phyloP scores from a whole-genome alignment of 2,329 filamentous ascomycete genomes.

The Spiromastix sp. region DNA sequence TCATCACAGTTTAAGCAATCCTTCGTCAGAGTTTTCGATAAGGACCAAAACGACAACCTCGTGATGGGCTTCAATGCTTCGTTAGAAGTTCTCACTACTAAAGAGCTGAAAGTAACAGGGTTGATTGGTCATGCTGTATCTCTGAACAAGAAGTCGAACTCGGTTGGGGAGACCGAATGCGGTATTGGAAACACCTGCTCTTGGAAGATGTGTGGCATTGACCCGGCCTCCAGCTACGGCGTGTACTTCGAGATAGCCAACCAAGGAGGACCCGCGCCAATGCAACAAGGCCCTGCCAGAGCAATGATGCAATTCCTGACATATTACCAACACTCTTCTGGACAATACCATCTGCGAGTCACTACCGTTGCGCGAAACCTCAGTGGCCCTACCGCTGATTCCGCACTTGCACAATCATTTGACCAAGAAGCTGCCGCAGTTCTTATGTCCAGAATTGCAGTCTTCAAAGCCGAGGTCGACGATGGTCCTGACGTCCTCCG shows the following conservation, averaged over 20 bases:
- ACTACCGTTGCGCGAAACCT: slow-evolving; percentile 87
- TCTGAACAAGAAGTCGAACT: slow-evolving; percentile 94
- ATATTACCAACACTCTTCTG: slow-evolving; percentile 95
- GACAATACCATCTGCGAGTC: slow-evolving; percentile 90
- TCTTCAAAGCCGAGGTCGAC: slow-evolving; percentile 97
- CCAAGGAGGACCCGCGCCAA: slow-evolving; percentile 74
- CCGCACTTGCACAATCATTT: slow-evolving; percentile 90
- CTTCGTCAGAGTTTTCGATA: slow-evolving; percentile 93
- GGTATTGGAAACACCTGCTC: slow-evolving; percentile 97
- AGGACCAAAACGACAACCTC: slow-evolving; percentile 87
- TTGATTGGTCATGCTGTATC: slow-evolving; percentile 95
- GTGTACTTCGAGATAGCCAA: slow-evolving; percentile 97
- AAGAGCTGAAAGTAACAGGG: slow-evolving; percentile 95
- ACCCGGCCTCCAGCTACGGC: slow-evolving; percentile 85
- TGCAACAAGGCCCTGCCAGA: slow-evolving; percentile 79
- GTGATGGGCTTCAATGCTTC: slow-evolving; percentile 98
- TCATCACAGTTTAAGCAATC: slow-evolving; percentile 99
- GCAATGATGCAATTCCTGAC: slow-evolving; percentile 98
- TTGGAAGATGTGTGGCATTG: slow-evolving; percentile 99
- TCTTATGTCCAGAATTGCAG: slow-evolving; percentile 96
- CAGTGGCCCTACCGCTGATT: slow-evolving; percentile 87
- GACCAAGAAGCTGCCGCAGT: slow-evolving; percentile 97
- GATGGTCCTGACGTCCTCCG: slow-evolving; percentile 96
- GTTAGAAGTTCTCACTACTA: slow-evolving; percentile 90
- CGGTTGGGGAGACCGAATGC: slow-evolving; percentile 94